These are phyloP conservation scores for Colletotrichum nymphaeae DNA, from an alignment of 2,329 filamentous ascomycete species.

Conservation along the genomic window DNA sequence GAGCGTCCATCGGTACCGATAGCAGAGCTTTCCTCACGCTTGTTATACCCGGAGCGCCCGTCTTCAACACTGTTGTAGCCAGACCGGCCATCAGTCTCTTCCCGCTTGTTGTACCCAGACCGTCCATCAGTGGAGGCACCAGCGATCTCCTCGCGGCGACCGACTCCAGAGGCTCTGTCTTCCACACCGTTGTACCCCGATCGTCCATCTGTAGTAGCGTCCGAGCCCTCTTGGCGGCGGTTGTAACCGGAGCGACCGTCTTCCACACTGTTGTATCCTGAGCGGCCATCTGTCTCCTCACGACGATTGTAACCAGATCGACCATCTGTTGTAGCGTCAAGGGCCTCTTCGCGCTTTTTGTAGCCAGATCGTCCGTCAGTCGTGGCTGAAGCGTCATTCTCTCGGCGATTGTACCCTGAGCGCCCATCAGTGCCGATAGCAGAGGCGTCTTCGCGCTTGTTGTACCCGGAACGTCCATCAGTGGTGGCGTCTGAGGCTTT, in stretches of 20 bases:
- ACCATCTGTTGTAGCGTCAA: neutral
- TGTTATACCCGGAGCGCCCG: neutral
- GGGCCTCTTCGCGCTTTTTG: neutral
- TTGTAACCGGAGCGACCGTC: neutral
- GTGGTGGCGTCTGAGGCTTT: neutral
- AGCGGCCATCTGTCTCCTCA: neutral
- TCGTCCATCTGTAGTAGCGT: neutral
- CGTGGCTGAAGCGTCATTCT: too few relatives aligned
- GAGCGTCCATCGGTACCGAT: neutral
- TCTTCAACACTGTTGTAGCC: neutral
- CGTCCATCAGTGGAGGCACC: too few relatives aligned
- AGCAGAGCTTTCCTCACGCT: neutral
- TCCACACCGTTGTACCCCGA: neutral
- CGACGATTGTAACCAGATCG: constrained; percentile 11
- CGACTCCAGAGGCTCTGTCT: neutral
- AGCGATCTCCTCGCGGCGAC: neutral
- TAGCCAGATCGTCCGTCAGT: neutral
- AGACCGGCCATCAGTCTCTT: neutral
- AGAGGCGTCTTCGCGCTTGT: neutral
- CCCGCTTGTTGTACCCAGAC: neutral
- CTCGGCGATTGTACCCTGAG: neutral
- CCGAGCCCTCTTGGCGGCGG: neutral
- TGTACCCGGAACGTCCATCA: neutral
- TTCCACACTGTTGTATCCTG: neutral
- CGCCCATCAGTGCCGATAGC: neutral